Base-by-base conservation (phyloP, 768 basidiomycete genomes). In the Boletus tylopilopsis region DNA sequence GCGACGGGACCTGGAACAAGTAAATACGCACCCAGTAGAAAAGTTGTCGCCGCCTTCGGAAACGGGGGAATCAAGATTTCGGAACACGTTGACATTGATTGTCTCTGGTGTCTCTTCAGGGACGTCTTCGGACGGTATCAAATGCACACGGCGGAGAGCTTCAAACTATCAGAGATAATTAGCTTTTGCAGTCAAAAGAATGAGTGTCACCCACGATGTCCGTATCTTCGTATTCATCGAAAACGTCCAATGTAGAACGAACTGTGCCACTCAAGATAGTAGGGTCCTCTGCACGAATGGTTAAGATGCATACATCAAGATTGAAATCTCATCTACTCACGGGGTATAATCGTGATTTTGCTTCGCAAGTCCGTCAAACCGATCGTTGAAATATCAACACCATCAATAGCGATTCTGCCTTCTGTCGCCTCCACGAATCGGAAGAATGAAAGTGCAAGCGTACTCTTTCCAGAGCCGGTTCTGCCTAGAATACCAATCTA, bases 31-130 rank as follows among this genome's bases (percentile, higher is more conserved):
- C 85, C 87, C 88, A 7, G 87, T 86, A 0, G 87, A 90, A 64
- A 94, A 93, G 70, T 93, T 94, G 18, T 94, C 92, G 16, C 89
- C 90, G 2, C 87, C 88, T 70, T 94, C 90, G 1, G 85, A 84
- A 3, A 90, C 86, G 8, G 75, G 56, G 0, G 82, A 85, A 53
- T 91, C 87, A 6, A 90, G 71, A 58, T 84, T 80, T 18, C 84
- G 79, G 78, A 90, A 90, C 4, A 88, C 79, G 51, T 92, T 92
- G 25, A 63, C 73, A 53, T 92, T 92, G 48, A 88, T 69, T 15
- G 67, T 72, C 8, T 76, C 66, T 6, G 63, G 55, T 2, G 56
- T 49, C 8, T 66, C 64, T 25, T 69, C 77, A 1, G 72, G 63
- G 4, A 70, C 66, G 46, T 79, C 81, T 40, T 73, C 77, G 3